Percentiles rank a stretch among this genome's conserved stretches.
Evolutionary conservation across 441 rosid species (phyloP).

Genomic region (Manihot esculenta): DNA sequence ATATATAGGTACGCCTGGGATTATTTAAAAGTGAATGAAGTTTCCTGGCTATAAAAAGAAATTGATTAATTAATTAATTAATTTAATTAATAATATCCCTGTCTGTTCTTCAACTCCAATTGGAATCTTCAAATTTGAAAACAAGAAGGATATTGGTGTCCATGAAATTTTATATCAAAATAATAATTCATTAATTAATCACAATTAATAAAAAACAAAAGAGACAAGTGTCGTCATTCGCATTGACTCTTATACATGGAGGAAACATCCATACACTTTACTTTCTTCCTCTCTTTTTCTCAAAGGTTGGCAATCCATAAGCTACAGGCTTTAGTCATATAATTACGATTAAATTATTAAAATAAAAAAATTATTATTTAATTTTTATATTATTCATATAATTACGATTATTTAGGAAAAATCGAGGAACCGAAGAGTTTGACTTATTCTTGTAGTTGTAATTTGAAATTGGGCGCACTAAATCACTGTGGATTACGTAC

Average conservation of each 20-base stretch:
- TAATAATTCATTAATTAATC: conserved; percentile 11
- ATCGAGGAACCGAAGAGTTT: too few relatives aligned
- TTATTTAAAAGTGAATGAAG: too few relatives aligned
- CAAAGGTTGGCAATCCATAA: conserved; percentile 48
- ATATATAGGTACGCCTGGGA: too few relatives aligned
- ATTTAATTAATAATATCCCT: neutral
- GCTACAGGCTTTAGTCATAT: conserved; percentile 27
- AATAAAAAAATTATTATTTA: too few relatives aligned
- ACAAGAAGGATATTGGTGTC: neutral
- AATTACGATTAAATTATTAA: neutral
- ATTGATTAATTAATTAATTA: too few relatives aligned
- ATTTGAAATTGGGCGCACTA: too few relatives aligned
- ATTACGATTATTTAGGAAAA: too few relatives aligned
- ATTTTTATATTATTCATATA: too few relatives aligned
- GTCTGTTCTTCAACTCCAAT: conserved; percentile 19
- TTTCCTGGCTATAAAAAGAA: too few relatives aligned
- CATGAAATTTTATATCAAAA: conserved; percentile 9
- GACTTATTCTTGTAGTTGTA: too few relatives aligned
- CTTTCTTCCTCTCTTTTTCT: conserved; percentile 24
- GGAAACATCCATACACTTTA: conserved; percentile 13
- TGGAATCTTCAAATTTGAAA: conserved; percentile 29
- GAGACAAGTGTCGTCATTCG: conserved; percentile 31
- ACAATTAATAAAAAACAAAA: conserved; percentile 7
- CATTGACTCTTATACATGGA: conserved; percentile 34
- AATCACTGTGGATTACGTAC: neutral